These are phyloP conservation scores for Russula vinacea DNA, from an alignment of 768 basidiomycete genomes.

Conservation along the genomic window DNA sequence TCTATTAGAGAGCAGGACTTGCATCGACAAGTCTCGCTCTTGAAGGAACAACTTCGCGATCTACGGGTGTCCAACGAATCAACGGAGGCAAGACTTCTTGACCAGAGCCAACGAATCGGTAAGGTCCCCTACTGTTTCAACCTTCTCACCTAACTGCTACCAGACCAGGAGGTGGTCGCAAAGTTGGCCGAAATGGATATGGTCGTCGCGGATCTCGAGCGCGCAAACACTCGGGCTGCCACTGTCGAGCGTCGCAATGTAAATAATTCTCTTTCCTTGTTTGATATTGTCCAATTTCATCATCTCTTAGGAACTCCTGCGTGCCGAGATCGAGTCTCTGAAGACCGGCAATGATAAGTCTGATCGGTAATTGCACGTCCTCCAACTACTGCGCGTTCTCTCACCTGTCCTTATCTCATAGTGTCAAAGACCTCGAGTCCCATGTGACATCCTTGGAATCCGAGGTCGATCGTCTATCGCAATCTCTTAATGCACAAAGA, in stretches of 20 bases:
- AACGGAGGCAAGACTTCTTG: slow-evolving; percentile 87
- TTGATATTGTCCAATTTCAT: slow-evolving; percentile 8
- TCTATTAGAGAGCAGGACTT: slow-evolving; percentile 80
- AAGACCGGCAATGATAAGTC: slow-evolving; percentile 73
- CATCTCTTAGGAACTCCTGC: slow-evolving; percentile 74
- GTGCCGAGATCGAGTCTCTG: slow-evolving; percentile 91
- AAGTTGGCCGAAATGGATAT: slow-evolving; percentile 93
- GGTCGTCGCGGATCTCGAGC: slow-evolving; percentile 89
- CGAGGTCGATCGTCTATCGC: slow-evolving; percentile 68
- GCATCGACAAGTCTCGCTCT: slow-evolving; percentile 84
- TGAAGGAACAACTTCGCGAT: slow-evolving; percentile 85
- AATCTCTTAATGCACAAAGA: slow-evolving; percentile 62
- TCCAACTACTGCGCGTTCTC: slow-evolving; percentile 8
- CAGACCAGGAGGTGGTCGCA: slow-evolving; percentile 89
- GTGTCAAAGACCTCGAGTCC: slow-evolving; percentile 66
- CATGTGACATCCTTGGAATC: slow-evolving; percentile 75
- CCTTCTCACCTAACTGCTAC: neutral
- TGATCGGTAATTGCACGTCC: slow-evolving; percentile 52
- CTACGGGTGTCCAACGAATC: slow-evolving; percentile 88
- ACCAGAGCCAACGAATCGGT: slow-evolving; percentile 91
- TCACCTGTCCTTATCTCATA: slow-evolving; percentile 33
- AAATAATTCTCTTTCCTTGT: slow-evolving; percentile 28
- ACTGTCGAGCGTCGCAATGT: slow-evolving; percentile 93
- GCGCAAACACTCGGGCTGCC: slow-evolving; percentile 91
- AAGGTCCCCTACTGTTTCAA: slow-evolving; percentile 14